phyloP scores from a whole-genome alignment of 495 filamentous ascomycete species.

The Penicillium tannophilum region DNA sequence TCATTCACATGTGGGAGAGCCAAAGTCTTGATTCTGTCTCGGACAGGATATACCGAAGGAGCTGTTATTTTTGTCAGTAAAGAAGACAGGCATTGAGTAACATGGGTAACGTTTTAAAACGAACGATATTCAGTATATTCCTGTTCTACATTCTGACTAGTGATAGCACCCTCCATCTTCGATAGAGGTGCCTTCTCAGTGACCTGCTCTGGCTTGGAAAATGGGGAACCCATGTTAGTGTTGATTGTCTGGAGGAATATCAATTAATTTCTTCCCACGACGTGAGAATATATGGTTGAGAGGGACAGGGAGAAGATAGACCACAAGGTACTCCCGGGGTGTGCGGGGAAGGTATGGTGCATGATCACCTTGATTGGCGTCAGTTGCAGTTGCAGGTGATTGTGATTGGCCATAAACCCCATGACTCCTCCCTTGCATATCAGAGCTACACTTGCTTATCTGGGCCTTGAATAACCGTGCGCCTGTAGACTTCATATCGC shows the following conservation, averaged over 20 bases:
- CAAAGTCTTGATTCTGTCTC: conserved; percentile 17
- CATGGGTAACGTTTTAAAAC: not conserved
- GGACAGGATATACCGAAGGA: conserved; percentile 24
- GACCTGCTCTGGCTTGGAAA: not conserved
- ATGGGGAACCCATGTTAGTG: not conserved
- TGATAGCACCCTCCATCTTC: not conserved
- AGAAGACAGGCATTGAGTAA: not conserved
- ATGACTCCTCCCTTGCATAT: not conserved
- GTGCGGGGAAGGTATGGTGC: not conserved
- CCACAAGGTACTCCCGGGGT: not conserved
- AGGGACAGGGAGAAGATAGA: not conserved
- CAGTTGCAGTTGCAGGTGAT: not conserved
- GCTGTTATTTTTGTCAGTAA: conserved; percentile 3
- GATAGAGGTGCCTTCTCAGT: not conserved
- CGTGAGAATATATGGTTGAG: not conserved
- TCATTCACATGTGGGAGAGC: conserved; percentile 16
- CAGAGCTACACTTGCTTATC: not conserved
- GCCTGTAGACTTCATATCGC: not conserved
- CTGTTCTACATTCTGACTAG: not conserved
- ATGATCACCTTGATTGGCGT: conserved; percentile 1
- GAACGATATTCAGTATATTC: not conserved
- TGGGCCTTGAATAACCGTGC: not conserved
- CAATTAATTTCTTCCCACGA: not conserved
- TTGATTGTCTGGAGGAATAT: not conserved
- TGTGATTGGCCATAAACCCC: not conserved